phyloP scores from a whole-genome alignment of 257 asterid genomes.

The Salvia hispanica region DNA sequence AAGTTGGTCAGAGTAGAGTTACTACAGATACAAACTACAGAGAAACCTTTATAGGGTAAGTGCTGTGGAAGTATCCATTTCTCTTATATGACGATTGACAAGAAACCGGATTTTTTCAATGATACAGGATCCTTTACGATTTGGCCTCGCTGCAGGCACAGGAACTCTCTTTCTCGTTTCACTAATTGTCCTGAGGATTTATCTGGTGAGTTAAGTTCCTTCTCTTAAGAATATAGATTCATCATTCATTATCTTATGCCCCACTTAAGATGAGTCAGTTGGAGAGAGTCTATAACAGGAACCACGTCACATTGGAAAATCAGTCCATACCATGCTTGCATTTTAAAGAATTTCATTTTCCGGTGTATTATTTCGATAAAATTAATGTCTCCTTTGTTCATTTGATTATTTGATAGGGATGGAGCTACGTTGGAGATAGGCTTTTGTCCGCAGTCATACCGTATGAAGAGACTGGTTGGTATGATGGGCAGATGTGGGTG shows the following conservation, averaged over 20 bases:
- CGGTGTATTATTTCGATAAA: neutral
- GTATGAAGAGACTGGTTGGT: slow-evolving; percentile 93
- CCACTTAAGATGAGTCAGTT: neutral
- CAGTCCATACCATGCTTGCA: slow-evolving; percentile 2
- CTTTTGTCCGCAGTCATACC: slow-evolving; percentile 88
- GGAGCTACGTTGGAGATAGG: slow-evolving; percentile 93
- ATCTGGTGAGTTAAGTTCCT: slow-evolving; percentile 55
- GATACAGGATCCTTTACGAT: slow-evolving; percentile 77
- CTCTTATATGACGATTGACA: slow-evolving; percentile 9
- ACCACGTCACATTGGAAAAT: neutral
- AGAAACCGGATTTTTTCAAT: slow-evolving; percentile 24
- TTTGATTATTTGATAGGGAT: slow-evolving; percentile 52
- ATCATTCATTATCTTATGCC: neutral
- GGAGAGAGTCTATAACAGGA: neutral
- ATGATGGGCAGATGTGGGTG: slow-evolving; percentile 97
- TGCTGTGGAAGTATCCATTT: neutral
- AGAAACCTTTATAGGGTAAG: neutral
- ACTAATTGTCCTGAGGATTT: slow-evolving; percentile 78
- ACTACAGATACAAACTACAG: neutral
- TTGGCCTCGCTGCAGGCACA: slow-evolving; percentile 70
- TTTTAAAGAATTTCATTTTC: slow-evolving; percentile 1
- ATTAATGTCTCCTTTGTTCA: neutral
- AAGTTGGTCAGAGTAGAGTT: too few species aligned
- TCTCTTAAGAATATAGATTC: neutral
- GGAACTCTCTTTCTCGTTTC: slow-evolving; percentile 88